A percentile compares a stretch with the other conserved stretches of the same genome.
These are phyloP conservation scores for Sphaerostilbella broomeana DNA, from an alignment of 2,329 filamentous ascomycete genomes.

Conservation along the genomic window DNA sequence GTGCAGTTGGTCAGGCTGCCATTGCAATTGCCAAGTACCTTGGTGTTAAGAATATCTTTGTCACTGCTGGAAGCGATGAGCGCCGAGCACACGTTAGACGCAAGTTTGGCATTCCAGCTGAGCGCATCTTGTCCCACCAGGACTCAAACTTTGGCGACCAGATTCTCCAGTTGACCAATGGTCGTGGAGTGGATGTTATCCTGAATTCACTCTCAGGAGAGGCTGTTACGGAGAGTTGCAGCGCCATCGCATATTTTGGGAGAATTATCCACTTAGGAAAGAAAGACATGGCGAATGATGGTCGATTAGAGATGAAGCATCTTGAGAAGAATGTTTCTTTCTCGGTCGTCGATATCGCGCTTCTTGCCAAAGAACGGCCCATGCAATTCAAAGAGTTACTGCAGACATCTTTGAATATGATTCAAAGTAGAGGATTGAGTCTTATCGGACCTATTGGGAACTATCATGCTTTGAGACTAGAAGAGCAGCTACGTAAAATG, in stretches of 20 bases:
- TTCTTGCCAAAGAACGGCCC: slow-evolving; percentile 7
- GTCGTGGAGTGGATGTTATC: slow-evolving; percentile 22
- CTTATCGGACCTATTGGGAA: slow-evolving; percentile 4
- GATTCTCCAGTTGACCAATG: slow-evolving; percentile 17
- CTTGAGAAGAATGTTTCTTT: slow-evolving; percentile 8
- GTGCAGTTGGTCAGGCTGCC: slow-evolving; percentile 17
- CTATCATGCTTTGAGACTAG: slow-evolving; percentile 4
- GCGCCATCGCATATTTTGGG: slow-evolving; percentile 6
- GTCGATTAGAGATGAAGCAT: slow-evolving; percentile 3
- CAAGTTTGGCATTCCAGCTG: slow-evolving; percentile 20
- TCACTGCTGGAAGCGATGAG: slow-evolving; percentile 22
- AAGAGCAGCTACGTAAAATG: slow-evolving; percentile 7
- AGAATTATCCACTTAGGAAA: slow-evolving; percentile 8
- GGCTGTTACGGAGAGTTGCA: slow-evolving; percentile 3
- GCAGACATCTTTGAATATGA: slow-evolving; percentile 5
- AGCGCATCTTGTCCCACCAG: slow-evolving; percentile 24
- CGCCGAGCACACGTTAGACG: slow-evolving; percentile 23
- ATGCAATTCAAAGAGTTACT: slow-evolving; percentile 5
- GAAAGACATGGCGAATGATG: slow-evolving; percentile 6
- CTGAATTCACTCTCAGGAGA: slow-evolving; percentile 23
- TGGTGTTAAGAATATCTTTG: slow-evolving; percentile 21
- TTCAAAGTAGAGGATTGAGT: neutral
- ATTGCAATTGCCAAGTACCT: slow-evolving; percentile 14
- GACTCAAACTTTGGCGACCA: slow-evolving; percentile 20
- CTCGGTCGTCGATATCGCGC: slow-evolving; percentile 7